A percentile compares a stretch with the other conserved stretches of the same genome.
Evolutionary conservation across 805 yeast species (phyloP).

Genomic region (Ogataea nakhonphanomensis): DNA sequence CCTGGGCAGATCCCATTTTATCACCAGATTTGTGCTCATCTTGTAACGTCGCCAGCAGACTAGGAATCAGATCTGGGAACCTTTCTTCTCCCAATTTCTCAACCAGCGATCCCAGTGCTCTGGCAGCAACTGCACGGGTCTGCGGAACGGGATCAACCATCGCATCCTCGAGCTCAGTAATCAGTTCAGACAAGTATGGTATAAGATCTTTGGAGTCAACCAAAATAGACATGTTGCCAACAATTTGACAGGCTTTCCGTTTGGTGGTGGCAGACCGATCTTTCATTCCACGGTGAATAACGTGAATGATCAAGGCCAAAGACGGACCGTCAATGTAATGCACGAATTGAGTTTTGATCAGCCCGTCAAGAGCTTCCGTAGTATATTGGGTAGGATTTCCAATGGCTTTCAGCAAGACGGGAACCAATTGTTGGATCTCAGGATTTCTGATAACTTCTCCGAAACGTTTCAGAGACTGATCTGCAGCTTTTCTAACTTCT

Average conservation of each 20-base stretch:
- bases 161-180: conserved; percentile 81
- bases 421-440: conserved; percentile 90
- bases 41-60: conserved; percentile 68
- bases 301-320: conserved; percentile 89
- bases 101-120: conserved; percentile 94
- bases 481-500: conserved; percentile 95
- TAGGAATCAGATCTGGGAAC: conserved; percentile 88
- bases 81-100: conserved; percentile 95
- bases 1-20: conserved; percentile 96
- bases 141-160: conserved; percentile 99
- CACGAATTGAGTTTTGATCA: conserved; percentile 88
- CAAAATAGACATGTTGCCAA: conserved; percentile 96
- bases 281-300: conserved; percentile 90
- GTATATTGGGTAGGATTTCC: conserved; percentile 94
- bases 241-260: conserved; percentile 94
- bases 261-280: conserved; percentile 93
- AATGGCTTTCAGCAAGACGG: conserved; percentile 82
- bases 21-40: conserved; percentile 84
- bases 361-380: conserved; percentile 79
- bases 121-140: conserved; percentile 94
- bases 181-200: conserved; percentile 77
- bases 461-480: conserved; percentile 78
- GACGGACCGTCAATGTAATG: conserved; percentile 99
- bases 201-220: conserved; percentile 83
- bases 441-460: conserved; percentile 98